A percentile compares a stretch with the other conserved stretches of the same genome.
phyloP scores from a whole-genome alignment of 108 stramenopile species.

The Mediolabrus comicus region DNA sequence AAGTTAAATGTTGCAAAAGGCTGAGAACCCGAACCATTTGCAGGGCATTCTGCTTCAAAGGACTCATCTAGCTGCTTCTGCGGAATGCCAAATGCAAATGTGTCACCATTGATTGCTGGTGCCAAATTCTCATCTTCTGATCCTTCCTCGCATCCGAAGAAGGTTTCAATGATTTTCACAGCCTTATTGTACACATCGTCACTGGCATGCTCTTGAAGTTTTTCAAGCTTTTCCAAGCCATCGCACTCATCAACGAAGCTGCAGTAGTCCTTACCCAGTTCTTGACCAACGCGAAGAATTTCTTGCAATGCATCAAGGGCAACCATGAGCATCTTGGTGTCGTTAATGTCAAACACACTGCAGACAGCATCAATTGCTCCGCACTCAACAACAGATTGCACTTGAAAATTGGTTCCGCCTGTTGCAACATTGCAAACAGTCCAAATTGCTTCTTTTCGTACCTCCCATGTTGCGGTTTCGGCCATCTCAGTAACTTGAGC shows the following conservation, averaged over 20 bases:
- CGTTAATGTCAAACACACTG: constrained; percentile 55
- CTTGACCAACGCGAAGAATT: constrained; percentile 55
- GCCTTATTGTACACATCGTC: constrained; percentile 77
- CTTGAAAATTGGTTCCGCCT: constrained; percentile 52
- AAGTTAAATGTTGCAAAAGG: constrained; percentile 29
- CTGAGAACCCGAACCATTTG: constrained; percentile 5
- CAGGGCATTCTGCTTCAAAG: constrained; percentile 16
- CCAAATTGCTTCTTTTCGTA: constrained; percentile 91
- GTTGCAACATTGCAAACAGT: constrained; percentile 79
- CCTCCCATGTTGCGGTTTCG: constrained; percentile 74
- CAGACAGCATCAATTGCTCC: constrained; percentile 74
- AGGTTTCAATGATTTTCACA: constrained; percentile 76
- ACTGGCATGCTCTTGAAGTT: constrained; percentile 81
- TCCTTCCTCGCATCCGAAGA: constrained; percentile 73
- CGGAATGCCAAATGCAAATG: constrained; percentile 56
- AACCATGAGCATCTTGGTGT: constrained; percentile 59
- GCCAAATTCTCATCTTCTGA: constrained; percentile 74
- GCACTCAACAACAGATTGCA: constrained; percentile 61
- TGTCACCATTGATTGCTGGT: constrained; percentile 45
- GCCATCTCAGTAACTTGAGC: constrained; percentile 52
- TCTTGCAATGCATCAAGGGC: constrained; percentile 76
- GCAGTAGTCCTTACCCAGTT: constrained; percentile 30
- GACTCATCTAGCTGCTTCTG: constrained; percentile 12
- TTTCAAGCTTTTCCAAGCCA: constrained; percentile 79
- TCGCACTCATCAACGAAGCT: constrained; percentile 66